Evolutionary conservation across 2,329 filamentous ascomycete species (phyloP), one percentile per base, ranked within the genome.

Genomic region (Phaeophleospora eucalypticola): DNA sequence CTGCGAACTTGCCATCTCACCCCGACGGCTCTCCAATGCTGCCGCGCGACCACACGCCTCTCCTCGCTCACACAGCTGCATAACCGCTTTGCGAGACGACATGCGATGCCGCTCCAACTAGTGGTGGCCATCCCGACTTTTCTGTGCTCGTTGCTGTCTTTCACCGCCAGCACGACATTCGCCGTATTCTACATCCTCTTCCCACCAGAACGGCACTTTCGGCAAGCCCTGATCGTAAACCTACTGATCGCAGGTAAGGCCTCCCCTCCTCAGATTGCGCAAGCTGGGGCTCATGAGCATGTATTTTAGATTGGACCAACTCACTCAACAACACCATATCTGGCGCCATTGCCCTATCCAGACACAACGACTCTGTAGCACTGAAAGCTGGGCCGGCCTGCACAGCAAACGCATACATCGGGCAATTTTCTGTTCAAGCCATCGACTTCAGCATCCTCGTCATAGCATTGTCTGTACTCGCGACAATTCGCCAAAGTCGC

Each of bases 351-450:
- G 64, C 65, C 12, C 53, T 71, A 3, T 50, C 51, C 3, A 56
- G 63, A 21, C 50, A 51, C 0, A 53, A 49, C 35, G 21, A 63
- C 10, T 20, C 45, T 19, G 34, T 32, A 14, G 32, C 44, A 7
- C 53, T 70, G 14, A 35, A 46, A 4, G 48, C 60, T 7, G 65
- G 68, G 10, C 12, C 57, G 0, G 65, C 64, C 2, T 75, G 72
- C 51, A 62, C 61, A 7, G 45, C 68, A 15, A 76, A 74, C 52
- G 73, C 71, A 29, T 72, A 68, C 58, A 50, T 73, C 32, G 70
- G 70, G 18, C 73, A 75, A 44, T 61, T 74, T 37, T 72, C 68
- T 2, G 72, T 74, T 10, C 71, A 75, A 55, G 62, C 60, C 4
- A 58, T 61, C 39, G 64, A 65, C 48, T 66, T 73, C 48, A 69